A percentile compares a stretch with the other conserved stretches of the same genome.
Conservation (phyloP, 805 yeast species). For the Pichia nanzhaoensis region DNA sequence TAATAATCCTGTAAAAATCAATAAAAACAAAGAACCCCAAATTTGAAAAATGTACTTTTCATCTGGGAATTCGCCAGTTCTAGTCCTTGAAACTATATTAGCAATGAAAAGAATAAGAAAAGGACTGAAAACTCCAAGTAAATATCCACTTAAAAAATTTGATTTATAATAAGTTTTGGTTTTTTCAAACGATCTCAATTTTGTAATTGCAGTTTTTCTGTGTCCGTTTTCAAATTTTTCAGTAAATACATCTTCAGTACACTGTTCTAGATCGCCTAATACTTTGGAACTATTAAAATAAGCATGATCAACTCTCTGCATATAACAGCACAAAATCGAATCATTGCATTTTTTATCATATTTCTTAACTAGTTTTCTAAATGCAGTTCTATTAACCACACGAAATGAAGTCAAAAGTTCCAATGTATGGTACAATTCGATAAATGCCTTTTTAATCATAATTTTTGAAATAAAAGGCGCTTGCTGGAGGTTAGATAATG, state of each 20-base stretch:
- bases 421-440: slow-evolving; percentile 67
- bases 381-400: slow-evolving; percentile 75
- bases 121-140: slow-evolving; percentile 66
- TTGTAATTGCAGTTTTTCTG: slow-evolving; percentile 65
- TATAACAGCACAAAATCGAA: slow-evolving; percentile 38
- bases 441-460: slow-evolving; percentile 59
- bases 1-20: slow-evolving; percentile 51
- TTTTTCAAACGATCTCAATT: slow-evolving; percentile 43
- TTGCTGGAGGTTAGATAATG: slow-evolving; percentile 21
- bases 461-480: slow-evolving; percentile 59
- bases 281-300: slow-evolving; percentile 56
- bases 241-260: slow-evolving; percentile 63
- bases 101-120: slow-evolving; percentile 34
- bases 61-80: slow-evolving; percentile 40
- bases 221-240: slow-evolving; percentile 61
- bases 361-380: slow-evolving; percentile 83
- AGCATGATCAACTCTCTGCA: slow-evolving; percentile 48
- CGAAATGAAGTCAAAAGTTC: slow-evolving; percentile 65
- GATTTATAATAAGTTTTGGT: slow-evolving; percentile 36
- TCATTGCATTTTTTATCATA: slow-evolving; percentile 68
- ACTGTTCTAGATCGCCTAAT: slow-evolving; percentile 49
- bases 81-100: neutral
- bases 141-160: slow-evolving; percentile 57
- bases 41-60: slow-evolving; percentile 63
- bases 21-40: slow-evolving; percentile 84